A percentile compares a stretch with the other conserved stretches of the same genome.
Evolutionary conservation across 2,329 filamentous ascomycete species (phyloP).

Genomic region (Fusarium pseudocircinatum): DNA sequence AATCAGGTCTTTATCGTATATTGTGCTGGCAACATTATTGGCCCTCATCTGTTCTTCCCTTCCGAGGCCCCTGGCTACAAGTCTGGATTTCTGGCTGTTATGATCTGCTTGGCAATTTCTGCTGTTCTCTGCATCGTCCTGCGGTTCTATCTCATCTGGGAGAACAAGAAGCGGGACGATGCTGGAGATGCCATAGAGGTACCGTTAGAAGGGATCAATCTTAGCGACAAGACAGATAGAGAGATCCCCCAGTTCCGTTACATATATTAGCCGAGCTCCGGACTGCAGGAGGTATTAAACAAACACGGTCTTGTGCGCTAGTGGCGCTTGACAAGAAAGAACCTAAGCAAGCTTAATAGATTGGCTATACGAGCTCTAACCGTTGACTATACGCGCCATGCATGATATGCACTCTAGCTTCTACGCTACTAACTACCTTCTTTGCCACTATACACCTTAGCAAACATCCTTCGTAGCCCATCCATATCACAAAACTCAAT

Average conservation of each 20-base stretch:
- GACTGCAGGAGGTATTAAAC: rapidly evolving
- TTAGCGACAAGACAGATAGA: neutral
- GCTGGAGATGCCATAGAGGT: neutral
- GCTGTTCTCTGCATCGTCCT: neutral
- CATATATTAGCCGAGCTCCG: neutral
- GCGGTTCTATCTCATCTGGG: neutral
- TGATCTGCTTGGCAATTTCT: neutral
- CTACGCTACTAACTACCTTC: neutral
- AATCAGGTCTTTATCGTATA: neutral
- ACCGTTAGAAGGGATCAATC: neutral
- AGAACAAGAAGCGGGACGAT: neutral
- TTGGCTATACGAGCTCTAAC: neutral
- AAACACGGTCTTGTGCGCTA: rapidly evolving
- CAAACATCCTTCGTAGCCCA: conserved; percentile 1
- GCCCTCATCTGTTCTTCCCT: neutral
- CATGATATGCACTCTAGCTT: neutral
- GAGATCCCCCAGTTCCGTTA: neutral
- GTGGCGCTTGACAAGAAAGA: neutral
- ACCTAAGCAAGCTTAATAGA: too few species aligned
- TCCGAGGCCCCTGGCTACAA: neutral
- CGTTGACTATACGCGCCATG: neutral
- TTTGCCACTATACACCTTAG: neutral
- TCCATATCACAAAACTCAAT: conserved; percentile 29
- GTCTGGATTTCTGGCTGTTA: neutral
- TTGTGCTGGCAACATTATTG: neutral